These are phyloP conservation scores for Sporothrix brunneoviolacea DNA, from an alignment of 2,329 filamentous ascomycete species.

Conservation along the genomic window DNA sequence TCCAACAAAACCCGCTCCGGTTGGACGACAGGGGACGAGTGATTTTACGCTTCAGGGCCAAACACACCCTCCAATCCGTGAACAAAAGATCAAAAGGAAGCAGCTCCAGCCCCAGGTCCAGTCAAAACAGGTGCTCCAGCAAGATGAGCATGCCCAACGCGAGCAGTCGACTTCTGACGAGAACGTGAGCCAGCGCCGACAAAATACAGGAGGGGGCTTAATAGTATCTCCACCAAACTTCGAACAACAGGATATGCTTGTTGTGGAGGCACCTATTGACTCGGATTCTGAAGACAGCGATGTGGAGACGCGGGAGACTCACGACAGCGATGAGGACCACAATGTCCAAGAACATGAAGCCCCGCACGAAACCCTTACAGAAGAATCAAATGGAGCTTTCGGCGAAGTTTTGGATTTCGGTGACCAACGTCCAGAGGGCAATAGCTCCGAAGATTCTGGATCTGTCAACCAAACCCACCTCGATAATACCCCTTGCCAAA, in stretches of 20 bases:
- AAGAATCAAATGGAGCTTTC: neutral
- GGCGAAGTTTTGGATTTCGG: neutral
- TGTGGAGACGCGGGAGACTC: neutral
- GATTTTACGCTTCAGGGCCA: neutral
- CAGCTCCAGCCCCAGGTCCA: neutral
- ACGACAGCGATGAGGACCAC: neutral
- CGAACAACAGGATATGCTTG: conserved; percentile 12
- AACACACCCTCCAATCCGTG: neutral
- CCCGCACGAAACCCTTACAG: neutral
- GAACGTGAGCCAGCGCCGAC: neutral
- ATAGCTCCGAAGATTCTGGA: neutral
- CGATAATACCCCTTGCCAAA: too few species aligned
- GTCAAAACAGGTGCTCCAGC: neutral
- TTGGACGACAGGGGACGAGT: too few species aligned
- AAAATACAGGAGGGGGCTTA: neutral
- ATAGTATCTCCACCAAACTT: neutral
- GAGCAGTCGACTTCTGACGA: conserved; percentile 5
- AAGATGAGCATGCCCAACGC: neutral
- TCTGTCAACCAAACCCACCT: too few species aligned
- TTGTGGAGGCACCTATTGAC: conserved; percentile 17
- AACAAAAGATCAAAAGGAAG: conserved; percentile 6
- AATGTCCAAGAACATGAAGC: neutral
- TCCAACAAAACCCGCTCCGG: neutral
- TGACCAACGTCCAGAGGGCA: too few species aligned
- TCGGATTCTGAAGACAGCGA: conserved; percentile 11